phyloP scores from a whole-genome alignment of 768 basidiomycete species.

The Kwoniella europaea region DNA sequence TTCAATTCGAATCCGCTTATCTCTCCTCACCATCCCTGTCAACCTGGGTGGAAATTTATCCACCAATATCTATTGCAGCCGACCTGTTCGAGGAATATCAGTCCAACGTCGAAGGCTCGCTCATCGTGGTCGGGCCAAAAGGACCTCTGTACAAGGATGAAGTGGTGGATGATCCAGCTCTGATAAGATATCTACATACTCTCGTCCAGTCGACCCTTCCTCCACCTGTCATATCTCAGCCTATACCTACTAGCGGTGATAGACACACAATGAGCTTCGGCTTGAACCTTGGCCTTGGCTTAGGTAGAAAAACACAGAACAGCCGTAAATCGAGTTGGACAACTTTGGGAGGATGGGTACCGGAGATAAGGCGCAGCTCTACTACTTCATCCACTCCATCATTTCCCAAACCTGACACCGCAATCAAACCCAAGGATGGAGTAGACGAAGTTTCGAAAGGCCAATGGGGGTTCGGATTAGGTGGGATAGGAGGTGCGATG shows the following conservation, averaged over 20 bases:
- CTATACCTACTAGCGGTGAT: slow-evolving; percentile 7
- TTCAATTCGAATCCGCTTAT: slow-evolving; percentile 33
- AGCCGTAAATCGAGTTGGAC: slow-evolving; percentile 39
- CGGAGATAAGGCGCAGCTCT: slow-evolving; percentile 17
- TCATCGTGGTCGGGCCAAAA: slow-evolving; percentile 24
- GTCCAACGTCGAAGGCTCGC: background rate
- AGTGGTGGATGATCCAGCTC: slow-evolving; percentile 5
- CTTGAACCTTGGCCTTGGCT: background rate
- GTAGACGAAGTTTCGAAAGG: background rate
- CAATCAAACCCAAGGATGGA: background rate
- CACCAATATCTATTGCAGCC: background rate
- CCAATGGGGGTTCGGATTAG: slow-evolving; percentile 22
- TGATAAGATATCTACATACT: slow-evolving; percentile 31
- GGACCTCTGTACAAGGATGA: slow-evolving; percentile 28
- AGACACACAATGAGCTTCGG: slow-evolving; percentile 30
- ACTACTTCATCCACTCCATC: slow-evolving; percentile 3
- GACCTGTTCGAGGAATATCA: slow-evolving; percentile 6
- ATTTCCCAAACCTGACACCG: background rate
- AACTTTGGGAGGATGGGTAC: slow-evolving; percentile 40
- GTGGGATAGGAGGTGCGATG: slow-evolving; percentile 24
- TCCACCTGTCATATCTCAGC: slow-evolving; percentile 1
- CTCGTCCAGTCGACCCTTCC: slow-evolving; percentile 33
- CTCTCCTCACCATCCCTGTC: slow-evolving; percentile 13
- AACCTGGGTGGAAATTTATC: slow-evolving; percentile 34
- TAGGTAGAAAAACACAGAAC: slow-evolving; percentile 3